Base-by-base conservation (phyloP, 495 filamentous ascomycete genomes). In the Neurospora tetraspora region DNA sequence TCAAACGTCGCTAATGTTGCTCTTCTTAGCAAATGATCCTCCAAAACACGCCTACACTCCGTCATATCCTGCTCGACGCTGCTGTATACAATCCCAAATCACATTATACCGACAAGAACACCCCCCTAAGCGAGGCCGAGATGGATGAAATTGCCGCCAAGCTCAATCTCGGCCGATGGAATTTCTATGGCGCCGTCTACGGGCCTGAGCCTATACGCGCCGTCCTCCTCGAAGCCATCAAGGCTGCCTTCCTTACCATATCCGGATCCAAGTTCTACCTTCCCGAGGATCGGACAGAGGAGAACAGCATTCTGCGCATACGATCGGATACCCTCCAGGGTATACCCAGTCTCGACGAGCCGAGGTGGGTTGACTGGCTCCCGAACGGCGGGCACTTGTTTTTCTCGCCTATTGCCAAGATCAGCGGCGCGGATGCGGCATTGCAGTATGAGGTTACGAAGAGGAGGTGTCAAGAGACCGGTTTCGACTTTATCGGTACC, bases 341-440 rank as follows among this genome's bases (percentile, higher is more conserved):
- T 16, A 80, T 86, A 6, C 87, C 87, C 1, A 80, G 83, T 1
- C 78, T 85, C 69, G 80, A 82, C 18, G 88, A 89, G 73, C 78
- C 89, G 9, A 75, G 82, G 23, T 88, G 88, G 88, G 78, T 88
- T 2, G 85, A 88, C 74, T 88, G 86, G 86, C 73, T 83, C 5
- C 86, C 86, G n/a, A 89, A 88, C 74, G 87, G 86, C 14, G 82
- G 80, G 1, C 87, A 89, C 76, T 73, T 89, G 2, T 86, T 85
- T 76, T 90, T 89, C 78, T 83, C 81, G n/a, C 88, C 88, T 23
- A 87, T 90, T 69, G 78, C 81, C 10, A 83, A 83, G n/a, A 85
- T 86, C 39, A 76, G 82, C n/a, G 86, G 84, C 10, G 77, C 79
- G 2, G 87, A 88, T 70, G 88, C 86, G 6, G 80, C 79, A 11